Percentiles rank a stretch among this genome's conserved stretches.
phyloP scores from a whole-genome alignment of 306 rosid species.

The Erythrophleum fordii region DNA sequence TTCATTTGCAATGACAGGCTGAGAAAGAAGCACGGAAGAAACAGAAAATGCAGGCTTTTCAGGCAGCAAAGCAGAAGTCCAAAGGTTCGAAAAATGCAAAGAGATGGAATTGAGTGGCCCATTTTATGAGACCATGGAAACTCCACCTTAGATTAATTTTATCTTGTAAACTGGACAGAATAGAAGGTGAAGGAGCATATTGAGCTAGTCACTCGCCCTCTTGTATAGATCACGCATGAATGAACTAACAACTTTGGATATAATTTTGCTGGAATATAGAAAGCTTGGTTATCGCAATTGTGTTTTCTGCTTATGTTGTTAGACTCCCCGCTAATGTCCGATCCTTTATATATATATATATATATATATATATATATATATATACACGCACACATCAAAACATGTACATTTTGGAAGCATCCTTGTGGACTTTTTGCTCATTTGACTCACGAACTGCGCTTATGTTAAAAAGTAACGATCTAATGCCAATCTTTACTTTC shows the following conservation, averaged over 20 bases:
- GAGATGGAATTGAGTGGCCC: slow-evolving; percentile 79
- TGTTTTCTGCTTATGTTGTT: not conserved
- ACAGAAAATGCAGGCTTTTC: slow-evolving; percentile 89
- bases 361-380: too few relatives aligned
- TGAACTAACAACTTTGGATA: slow-evolving; percentile 41
- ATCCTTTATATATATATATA: too few relatives aligned
- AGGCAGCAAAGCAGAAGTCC: slow-evolving; percentile 89
- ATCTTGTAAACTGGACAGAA: slow-evolving; percentile 32
- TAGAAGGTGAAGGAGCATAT: slow-evolving; percentile 41
- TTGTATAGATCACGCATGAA: slow-evolving; percentile 55
- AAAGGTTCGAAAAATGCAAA: slow-evolving; percentile 78
- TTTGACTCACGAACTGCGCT: too few relatives aligned
- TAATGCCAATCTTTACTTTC: too few relatives aligned
- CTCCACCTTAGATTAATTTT: slow-evolving; percentile 23
- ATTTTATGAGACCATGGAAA: slow-evolving; percentile 15
- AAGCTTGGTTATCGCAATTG: slow-evolving; percentile 26
- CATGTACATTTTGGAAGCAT: not conserved
- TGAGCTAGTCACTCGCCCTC: slow-evolving; percentile 46
- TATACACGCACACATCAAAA: not conserved
- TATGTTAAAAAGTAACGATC: too few relatives aligned
- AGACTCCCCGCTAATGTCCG: not conserved
- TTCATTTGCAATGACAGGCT: slow-evolving; percentile 56
- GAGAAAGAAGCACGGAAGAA: slow-evolving; percentile 95
- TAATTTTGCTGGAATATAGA: slow-evolving; percentile 36
- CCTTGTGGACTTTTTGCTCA: not conserved